Conservation (phyloP, 805 yeast species). For the Suhomyces sp. region DNA sequence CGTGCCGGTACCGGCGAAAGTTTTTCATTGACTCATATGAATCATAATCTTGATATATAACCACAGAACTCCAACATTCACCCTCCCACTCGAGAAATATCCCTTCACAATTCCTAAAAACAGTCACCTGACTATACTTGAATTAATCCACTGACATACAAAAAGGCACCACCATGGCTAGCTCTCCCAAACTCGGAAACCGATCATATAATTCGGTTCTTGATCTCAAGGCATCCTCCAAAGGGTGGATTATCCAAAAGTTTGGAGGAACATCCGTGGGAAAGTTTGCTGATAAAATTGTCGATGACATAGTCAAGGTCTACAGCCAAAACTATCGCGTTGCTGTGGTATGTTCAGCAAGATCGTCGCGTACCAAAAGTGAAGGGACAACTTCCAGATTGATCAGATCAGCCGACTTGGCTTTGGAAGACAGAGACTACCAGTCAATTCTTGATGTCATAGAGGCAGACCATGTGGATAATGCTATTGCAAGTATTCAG, state of each 20-base stretch:
- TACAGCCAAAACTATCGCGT: conserved; percentile 63
- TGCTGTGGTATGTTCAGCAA: conserved; percentile 94
- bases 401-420: conserved; percentile 78
- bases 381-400: conserved; percentile 95
- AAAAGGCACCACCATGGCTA: no score
- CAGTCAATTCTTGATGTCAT: conserved; percentile 61
- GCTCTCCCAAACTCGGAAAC: conserved; percentile 22
- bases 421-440: conserved; percentile 61
- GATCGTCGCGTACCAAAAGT: conserved; percentile 85
- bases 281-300: conserved; percentile 83
- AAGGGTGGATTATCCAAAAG: conserved; percentile 66
- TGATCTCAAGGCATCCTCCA: conserved; percentile 28
- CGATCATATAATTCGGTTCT: conserved; percentile 42
- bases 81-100: no score
- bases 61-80: neutral
- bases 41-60: neutral
- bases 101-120: no score
- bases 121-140: no score
- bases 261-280: conserved; percentile 98
- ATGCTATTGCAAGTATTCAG: conserved; percentile 59
- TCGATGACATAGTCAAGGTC: conserved; percentile 75
- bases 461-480: conserved; percentile 72
- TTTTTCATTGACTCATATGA: conserved; percentile 9
- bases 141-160: no score
- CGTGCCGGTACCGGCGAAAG: conserved; percentile 12